A percentile compares a stretch with the other conserved stretches of the same genome.
These are phyloP conservation scores for Suillus placidus DNA, from an alignment of 768 basidiomycete species.

Conservation along the genomic window DNA sequence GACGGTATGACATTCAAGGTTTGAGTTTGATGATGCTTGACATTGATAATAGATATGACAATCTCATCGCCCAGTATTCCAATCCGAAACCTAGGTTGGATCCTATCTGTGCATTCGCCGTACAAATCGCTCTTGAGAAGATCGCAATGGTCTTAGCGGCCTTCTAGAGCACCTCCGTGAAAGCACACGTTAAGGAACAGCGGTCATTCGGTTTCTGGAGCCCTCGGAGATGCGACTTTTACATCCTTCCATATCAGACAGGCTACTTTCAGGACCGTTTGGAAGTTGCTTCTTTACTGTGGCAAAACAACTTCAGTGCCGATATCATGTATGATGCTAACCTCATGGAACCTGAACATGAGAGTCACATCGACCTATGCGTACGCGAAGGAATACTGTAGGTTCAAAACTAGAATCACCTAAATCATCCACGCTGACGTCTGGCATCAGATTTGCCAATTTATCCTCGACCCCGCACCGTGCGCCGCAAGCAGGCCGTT, in stretches of 20 bases:
- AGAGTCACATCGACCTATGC: constrained; percentile 69
- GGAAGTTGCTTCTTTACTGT: constrained; percentile 74
- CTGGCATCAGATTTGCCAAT: constrained; percentile 53
- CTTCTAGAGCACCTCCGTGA: constrained; percentile 67
- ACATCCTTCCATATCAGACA: constrained; percentile 75
- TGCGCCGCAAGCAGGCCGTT: constrained; percentile 60
- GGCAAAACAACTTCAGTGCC: constrained; percentile 82
- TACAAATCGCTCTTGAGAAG: constrained; percentile 81
- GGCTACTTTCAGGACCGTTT: constrained; percentile 78
- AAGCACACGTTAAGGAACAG: constrained; percentile 72
- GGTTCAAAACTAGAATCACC: constrained; percentile 26
- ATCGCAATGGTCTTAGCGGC: constrained; percentile 69
- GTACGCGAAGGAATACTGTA: constrained; percentile 84
- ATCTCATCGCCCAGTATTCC: constrained; percentile 62
- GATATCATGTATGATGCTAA: constrained; percentile 87
- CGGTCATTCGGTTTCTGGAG: constrained; percentile 89
- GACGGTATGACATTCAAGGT: constrained; percentile 53
- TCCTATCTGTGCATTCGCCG: constrained; percentile 64
- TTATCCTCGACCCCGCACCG: constrained; percentile 55
- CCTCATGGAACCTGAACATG: constrained; percentile 60
- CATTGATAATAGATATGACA: constrained; percentile 62
- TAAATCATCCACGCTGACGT: constrained; percentile 38
- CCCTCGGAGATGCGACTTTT: constrained; percentile 87
- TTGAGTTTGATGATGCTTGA: constrained; percentile 6
- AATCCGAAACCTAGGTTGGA: constrained; percentile 57